Evolutionary conservation across 2,329 filamentous ascomycete species (phyloP), one percentile per base, ranked within the genome.

Genomic region (Epichloe bromicola): DNA sequence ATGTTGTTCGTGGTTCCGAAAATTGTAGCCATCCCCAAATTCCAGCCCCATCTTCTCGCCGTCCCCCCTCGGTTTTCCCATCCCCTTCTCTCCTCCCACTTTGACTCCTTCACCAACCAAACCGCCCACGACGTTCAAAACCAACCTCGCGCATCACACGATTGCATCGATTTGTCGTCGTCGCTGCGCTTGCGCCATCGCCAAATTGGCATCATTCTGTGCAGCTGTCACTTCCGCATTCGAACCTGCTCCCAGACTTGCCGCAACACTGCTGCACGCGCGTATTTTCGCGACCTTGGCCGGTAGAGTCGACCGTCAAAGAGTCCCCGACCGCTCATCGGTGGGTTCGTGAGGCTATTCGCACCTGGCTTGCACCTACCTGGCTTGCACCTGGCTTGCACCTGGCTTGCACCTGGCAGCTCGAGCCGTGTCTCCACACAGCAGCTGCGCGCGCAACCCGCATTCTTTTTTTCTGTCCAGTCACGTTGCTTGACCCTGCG

Each of bases 161-260:
- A 59, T 57, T 61, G 57, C 71, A 74, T 75, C 70, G 63, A 67
- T 67, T 63, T 59, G 57, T 56, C 64, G 64, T 64, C 59, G 51
- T 63, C 63, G 57, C 57, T 49, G 50, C 57, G 59, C 59, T 62
- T 51, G 55, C 61, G 57, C 55, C 65, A 69, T 70, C 66, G 52
- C 54, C 55, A 67, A 67, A 70, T 56, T 45, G 52, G 46, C 57
- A 57, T 62, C 61, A 65, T 67, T 66, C 56, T 63, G 61, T 65
- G 62, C 64, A 53, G 52, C 60, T 51, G 51, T 56, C 51, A 55
- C 55, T 49, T 55, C 61, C 60, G 63, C 57, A 61, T 62, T 59
- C 54, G 57, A 56, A 62, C 55, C 58, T 49, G 53, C 30, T 12
- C 23, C 55, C 54, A 30, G 57, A 64, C 54, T 53, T 49, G 51